Conservation (phyloP, 2,329 filamentous ascomycete genomes). For the Cytospora piceicola region DNA sequence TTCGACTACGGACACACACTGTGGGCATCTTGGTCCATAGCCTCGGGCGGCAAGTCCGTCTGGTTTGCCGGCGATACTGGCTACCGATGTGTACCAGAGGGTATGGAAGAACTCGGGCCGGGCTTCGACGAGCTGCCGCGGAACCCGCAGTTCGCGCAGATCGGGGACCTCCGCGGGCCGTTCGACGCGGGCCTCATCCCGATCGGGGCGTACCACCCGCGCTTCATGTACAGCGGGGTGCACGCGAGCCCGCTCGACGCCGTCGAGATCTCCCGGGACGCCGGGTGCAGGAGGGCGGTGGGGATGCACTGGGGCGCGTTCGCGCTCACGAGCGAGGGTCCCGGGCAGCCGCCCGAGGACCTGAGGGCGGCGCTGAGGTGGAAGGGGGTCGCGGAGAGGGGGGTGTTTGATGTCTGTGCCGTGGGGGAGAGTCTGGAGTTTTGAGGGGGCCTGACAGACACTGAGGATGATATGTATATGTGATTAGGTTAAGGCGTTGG, state of each 20-base stretch:
- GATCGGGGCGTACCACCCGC: conserved; percentile 68
- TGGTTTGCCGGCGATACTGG: conserved; percentile 21
- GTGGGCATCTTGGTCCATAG: conserved; percentile 18
- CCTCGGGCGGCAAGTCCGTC: background rate
- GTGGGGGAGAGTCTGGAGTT: conserved; percentile 59
- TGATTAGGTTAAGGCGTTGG: no score
- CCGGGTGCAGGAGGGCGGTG: conserved; percentile 64
- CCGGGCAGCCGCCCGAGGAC: conserved; percentile 67
- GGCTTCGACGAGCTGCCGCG: conserved; percentile 45
- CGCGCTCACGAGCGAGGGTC: conserved; percentile 46
- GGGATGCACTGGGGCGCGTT: conserved; percentile 70
- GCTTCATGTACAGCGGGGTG: conserved; percentile 63
- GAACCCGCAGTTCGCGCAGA: conserved; percentile 69
- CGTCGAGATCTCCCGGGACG: conserved; percentile 71
- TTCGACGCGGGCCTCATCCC: conserved; percentile 74
- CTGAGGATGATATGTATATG: no score
- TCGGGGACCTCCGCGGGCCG: conserved; percentile 66
- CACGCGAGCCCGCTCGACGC: conserved; percentile 70
- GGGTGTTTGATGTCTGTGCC: conserved; percentile 65
- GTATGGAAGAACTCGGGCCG: conserved; percentile 3
- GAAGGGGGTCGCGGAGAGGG: conserved; percentile 57
- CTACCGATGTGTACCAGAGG: conserved; percentile 18
- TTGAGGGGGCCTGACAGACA: no score
- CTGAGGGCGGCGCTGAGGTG: conserved; percentile 62
- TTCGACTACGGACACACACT: conserved; percentile 11